Evolutionary conservation across 345 rosid genomes (phyloP).

Genomic region (Arabidopsis arenosa): DNA sequence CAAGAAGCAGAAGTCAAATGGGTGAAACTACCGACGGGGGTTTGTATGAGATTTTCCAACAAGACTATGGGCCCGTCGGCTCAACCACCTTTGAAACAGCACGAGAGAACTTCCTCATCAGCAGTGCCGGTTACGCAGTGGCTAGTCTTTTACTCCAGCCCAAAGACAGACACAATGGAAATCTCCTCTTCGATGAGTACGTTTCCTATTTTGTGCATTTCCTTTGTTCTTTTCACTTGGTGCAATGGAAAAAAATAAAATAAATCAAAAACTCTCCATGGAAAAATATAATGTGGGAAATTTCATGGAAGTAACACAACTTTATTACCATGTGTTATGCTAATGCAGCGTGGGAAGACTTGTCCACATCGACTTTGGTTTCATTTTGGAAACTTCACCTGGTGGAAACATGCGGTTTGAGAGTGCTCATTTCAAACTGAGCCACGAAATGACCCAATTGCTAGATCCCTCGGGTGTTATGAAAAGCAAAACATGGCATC

Average conservation of each 20-base stretch:
- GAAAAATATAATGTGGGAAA: background rate
- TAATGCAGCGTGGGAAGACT: slow-evolving; percentile 83
- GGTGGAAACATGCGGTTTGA: slow-evolving; percentile 98
- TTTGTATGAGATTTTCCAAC: slow-evolving; percentile 95
- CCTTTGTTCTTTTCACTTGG: slow-evolving; percentile 6
- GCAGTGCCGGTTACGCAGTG: slow-evolving; percentile 99
- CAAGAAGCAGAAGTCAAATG: slow-evolving; percentile 98
- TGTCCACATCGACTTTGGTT: slow-evolving; percentile 98
- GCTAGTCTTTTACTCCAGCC: slow-evolving; percentile 98
- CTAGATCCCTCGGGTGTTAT: slow-evolving; percentile 89
- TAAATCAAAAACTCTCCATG: background rate
- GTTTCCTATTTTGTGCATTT: slow-evolving; percentile 20
- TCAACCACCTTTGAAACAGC: slow-evolving; percentile 89
- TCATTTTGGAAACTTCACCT: slow-evolving; percentile 92
- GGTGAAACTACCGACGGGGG: slow-evolving; percentile 99
- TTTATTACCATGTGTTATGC: slow-evolving; percentile 10
- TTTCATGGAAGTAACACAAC: slow-evolving; percentile 3
- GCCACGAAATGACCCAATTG: slow-evolving; percentile 99
- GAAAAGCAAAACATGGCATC: slow-evolving; percentile 92
- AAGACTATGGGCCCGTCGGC: slow-evolving; percentile 96
- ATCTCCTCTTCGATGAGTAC: slow-evolving; percentile 96
- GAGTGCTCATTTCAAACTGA: slow-evolving; percentile 97
- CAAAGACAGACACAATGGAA: slow-evolving; percentile 98
- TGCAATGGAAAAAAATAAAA: background rate
- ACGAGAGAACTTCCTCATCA: slow-evolving; percentile 90